Evolutionary conservation across 2,329 filamentous ascomycete genomes (phyloP), one percentile per base, ranked within the genome.

Genomic region (Hypoxylon sp.): DNA sequence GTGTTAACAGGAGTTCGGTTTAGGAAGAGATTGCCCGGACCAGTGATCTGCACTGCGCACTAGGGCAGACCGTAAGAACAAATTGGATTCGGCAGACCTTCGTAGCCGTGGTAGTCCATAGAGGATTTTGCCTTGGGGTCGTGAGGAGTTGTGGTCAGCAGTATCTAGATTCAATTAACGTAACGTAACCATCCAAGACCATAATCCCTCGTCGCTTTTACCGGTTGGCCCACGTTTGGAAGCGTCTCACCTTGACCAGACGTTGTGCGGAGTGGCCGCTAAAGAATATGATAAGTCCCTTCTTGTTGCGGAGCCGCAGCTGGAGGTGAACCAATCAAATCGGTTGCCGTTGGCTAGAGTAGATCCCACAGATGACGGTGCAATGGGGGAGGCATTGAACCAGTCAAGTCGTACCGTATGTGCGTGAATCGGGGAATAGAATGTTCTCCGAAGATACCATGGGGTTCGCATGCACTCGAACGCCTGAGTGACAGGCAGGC

Each of bases 251-350:
- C 28, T 32, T 34, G 25, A 59, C 58, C 60, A 65, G 64, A 67
- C 60, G 58, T 60, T 59, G 65, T 41, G 65, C 46, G 25, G 56
- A 60, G 58, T 51, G 58, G 43, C 52, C 64, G 53, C 50, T 57
- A 36, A 30, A 50, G 55, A 70, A 65, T 63, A 68, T 65, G 68
- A 70, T 55, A 34, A 57, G 57, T 68, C 68, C 14, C 32, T 68
- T 70, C 51, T 70, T 68, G 58, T 19, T 70, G 68, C 68, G 68
- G 68, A 70, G 68, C 68, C 68, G 59, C 68, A 70, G 65, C 50
- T 30, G 28, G 41, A 13, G 55, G 9, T 9, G 32, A 55, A 19
- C 68, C 65, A 70, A 70, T 70, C 14, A 70, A 14, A 45, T 41
- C 6, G 23, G 48, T 25, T 53, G 32, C 65, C 63, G 57, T 21